Evolutionary conservation across 768 basidiomycete genomes (phyloP).

Genomic region (Suillus cothurnatus): DNA sequence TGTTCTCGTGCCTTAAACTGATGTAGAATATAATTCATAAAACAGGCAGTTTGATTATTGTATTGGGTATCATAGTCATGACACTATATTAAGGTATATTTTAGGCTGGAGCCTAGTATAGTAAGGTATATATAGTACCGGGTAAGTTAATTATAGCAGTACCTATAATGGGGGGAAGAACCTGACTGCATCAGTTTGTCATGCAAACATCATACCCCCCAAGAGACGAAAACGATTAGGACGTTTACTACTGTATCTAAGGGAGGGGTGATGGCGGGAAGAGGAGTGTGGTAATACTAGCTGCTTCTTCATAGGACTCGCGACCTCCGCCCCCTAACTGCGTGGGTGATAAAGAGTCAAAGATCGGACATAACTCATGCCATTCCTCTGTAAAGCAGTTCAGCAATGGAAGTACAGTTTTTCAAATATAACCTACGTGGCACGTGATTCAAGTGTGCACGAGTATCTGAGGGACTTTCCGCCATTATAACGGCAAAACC

Average conservation of each 20-base stretch:
- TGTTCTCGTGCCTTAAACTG: too few species aligned
- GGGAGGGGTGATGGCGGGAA: slow-evolving; percentile 8
- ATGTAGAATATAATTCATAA: too few species aligned
- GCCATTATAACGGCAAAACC: slow-evolving; percentile 36
- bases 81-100: background rate
- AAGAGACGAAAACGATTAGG: background rate
- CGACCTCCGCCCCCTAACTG: slow-evolving; percentile 23
- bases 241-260: background rate
- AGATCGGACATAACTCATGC: slow-evolving; percentile 29
- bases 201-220: background rate
- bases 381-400: slow-evolving; percentile 20
- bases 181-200: background rate
- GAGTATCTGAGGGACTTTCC: slow-evolving; percentile 20
- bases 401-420: background rate
- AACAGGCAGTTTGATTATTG: background rate
- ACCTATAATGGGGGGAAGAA: background rate
- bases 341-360: slow-evolving; percentile 16
- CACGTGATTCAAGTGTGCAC: background rate
- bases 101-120: background rate
- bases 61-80: background rate
- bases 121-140: background rate
- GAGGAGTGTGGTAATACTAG: slow-evolving; percentile 19
- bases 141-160: background rate
- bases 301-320: slow-evolving; percentile 21
- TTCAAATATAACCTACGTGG: background rate